phyloP scores from a whole-genome alignment of 2,329 filamentous ascomycete genomes.

The Fusarium pseudograminearum region DNA sequence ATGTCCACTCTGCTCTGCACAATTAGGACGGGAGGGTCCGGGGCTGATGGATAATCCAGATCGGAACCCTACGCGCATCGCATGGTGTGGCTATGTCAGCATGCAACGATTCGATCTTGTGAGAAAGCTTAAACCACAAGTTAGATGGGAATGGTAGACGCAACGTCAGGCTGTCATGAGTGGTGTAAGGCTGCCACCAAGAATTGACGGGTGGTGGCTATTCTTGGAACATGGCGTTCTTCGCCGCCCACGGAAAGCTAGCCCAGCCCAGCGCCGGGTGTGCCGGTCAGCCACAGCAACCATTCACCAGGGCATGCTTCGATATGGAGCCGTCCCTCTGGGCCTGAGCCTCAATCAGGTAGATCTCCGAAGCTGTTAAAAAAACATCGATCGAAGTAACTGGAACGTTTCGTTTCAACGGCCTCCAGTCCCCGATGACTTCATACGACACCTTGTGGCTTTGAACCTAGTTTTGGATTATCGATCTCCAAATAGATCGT shows the following conservation, averaged over 20 bases:
- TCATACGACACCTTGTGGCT: constrained; percentile 29
- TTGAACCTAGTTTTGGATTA: constrained; percentile 12
- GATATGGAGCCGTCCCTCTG: constrained; percentile 22
- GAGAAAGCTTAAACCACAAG: constrained; percentile 37
- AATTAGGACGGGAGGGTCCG: background rate
- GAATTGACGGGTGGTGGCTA: constrained; percentile 39
- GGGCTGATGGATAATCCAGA: constrained; percentile 8
- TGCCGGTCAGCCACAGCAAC: constrained; percentile 40
- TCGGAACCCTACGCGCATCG: constrained; percentile 21
- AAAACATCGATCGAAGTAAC: constrained; percentile 28
- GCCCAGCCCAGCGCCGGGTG: constrained; percentile 39
- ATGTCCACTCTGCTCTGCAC: constrained; percentile 6
- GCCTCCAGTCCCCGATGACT: constrained; percentile 34
- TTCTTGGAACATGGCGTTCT: constrained; percentile 45
- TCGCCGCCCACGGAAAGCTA: constrained; percentile 12
- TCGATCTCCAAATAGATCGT: constrained; percentile 35
- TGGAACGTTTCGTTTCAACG: constrained; percentile 27
- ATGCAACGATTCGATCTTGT: constrained; percentile 40
- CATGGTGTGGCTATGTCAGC: constrained; percentile 35
- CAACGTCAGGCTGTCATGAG: constrained; percentile 24
- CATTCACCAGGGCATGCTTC: constrained; percentile 1
- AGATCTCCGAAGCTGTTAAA: constrained; percentile 34
- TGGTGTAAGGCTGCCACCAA: constrained; percentile 24
- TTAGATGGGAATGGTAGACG: constrained; percentile 30
- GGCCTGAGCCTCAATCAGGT: constrained; percentile 21